phyloP scores from a whole-genome alignment of 148 eudicot genomes.

The Rheum nobile region DNA sequence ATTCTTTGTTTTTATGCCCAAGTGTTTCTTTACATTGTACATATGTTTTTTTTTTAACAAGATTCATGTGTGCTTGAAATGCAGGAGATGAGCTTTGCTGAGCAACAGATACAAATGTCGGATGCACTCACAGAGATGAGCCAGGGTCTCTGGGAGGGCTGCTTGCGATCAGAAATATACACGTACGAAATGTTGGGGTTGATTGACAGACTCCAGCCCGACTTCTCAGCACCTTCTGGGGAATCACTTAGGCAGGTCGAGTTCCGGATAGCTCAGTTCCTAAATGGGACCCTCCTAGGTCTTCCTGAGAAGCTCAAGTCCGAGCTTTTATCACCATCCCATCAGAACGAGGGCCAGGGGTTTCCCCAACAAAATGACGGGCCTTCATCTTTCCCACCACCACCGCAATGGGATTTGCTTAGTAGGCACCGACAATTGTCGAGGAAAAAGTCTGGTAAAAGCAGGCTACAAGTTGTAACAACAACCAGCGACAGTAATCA shows the following conservation, averaged over 20 bases:
- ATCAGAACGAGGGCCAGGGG: constrained; percentile 38
- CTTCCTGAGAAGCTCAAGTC: constrained; percentile 65
- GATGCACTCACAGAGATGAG: constrained; percentile 86
- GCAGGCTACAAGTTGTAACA: constrained; percentile 86
- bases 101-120: constrained; percentile 60
- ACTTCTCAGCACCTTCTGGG: constrained; percentile 83
- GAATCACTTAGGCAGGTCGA: constrained; percentile 94
- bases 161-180: constrained; percentile 63
- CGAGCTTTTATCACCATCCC: constrained; percentile 60
- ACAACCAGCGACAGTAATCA: constrained; percentile 35
- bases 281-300: constrained; percentile 47
- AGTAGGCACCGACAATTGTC: constrained; percentile 52
- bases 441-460: constrained; percentile 84
- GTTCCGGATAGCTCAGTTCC: constrained; percentile 82
- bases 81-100: constrained; percentile 76
- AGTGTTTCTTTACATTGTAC: no score
- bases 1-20: background rate
- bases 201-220: constrained; percentile 73
- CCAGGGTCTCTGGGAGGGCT: constrained; percentile 95
- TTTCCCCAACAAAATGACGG: constrained; percentile 42
- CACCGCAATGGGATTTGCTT: constrained; percentile 71
- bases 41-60: background rate
- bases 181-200: constrained; percentile 54
- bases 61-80: background rate
- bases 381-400: constrained; percentile 29